Evolutionary conservation across 495 filamentous ascomycete genomes (phyloP), one percentile per base, ranked within the genome.

Genomic region (Trypethelium eluteriae): DNA sequence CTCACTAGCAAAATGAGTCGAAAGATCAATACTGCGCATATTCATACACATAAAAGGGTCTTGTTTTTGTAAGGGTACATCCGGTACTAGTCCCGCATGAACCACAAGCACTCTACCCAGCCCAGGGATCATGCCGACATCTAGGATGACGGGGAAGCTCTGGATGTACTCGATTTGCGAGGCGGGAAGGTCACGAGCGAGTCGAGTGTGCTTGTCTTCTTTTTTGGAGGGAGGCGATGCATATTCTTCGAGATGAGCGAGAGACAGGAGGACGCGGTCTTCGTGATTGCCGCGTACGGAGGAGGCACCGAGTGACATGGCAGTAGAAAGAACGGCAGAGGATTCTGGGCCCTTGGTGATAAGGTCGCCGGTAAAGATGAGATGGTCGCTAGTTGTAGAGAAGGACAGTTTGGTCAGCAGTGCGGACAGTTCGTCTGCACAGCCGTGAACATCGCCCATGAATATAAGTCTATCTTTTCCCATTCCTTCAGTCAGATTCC

Each of bases 221-320:
- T 61, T 69, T 66, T 53, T 57, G 56, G 71, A 38, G 72, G 47
- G 6, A 73, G 61, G 16, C 70, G 72, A 62, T 76, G 73, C 63
- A 70, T 68, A 44, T 74, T 66, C 66, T 81, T 73, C 53, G 83
- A 76, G 38, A 14, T 82, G 76, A 12, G 82, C 73, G 4, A 47
- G 38, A 41, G 62, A 63, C 7, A 84, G 78, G 25, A 96, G 79
- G 12, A 96, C 81, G 10, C 86, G 82, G 71, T 98, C 91, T 73
- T 98, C 94, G 76, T 97, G 92, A 77, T 98, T 98, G 14, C 94
- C 94, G 36, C 94, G 86, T 1, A 97, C 91, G 66, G 84, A 89
- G 39, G 86, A 88, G 2, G 93, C 93, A 16, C 81, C 81, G 36
- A 90, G 75, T 14, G 81, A 73, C 66, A 88, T 86, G 11, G 87